phyloP scores from a whole-genome alignment of 257 asterid species.

The Capsicum baccatum region DNA sequence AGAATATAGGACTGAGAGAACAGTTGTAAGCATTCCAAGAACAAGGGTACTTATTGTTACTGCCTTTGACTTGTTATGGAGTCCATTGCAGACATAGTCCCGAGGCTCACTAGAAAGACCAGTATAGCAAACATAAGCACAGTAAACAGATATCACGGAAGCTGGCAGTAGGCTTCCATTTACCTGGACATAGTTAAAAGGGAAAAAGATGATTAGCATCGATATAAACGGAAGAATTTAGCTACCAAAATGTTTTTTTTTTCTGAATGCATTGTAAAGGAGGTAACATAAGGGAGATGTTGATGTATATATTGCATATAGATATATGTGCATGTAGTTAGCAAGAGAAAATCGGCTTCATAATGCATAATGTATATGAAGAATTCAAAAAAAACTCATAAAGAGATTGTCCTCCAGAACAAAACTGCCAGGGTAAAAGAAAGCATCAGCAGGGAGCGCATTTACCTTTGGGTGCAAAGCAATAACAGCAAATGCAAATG shows the following conservation, averaged over 20 bases:
- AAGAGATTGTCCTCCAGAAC: neutral
- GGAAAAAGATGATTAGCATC: neutral
- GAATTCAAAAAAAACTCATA: neutral
- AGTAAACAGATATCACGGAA: slow-evolving; percentile 84
- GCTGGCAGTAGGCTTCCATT: slow-evolving; percentile 98
- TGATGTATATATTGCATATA: neutral
- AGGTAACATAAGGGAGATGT: neutral
- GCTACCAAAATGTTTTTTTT: neutral
- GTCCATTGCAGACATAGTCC: slow-evolving; percentile 87
- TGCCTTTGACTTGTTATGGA: slow-evolving; percentile 74
- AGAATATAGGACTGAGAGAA: slow-evolving; percentile 83
- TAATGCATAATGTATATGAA: neutral
- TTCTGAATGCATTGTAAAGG: neutral
- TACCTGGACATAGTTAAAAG: slow-evolving; percentile 55
- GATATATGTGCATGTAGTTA: neutral
- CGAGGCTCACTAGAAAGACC: slow-evolving; percentile 96
- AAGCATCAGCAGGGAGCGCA: neutral
- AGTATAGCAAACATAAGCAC: slow-evolving; percentile 93
- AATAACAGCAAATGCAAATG: slow-evolving; percentile 69
- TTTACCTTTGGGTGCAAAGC: slow-evolving; percentile 89
- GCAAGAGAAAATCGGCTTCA: slow-evolving; percentile 3
- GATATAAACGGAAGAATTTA: neutral
- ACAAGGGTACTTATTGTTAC: slow-evolving; percentile 78
- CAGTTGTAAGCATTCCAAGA: slow-evolving; percentile 93
- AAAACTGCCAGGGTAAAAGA: neutral